A percentile compares a stretch with the other conserved stretches of the same genome.
phyloP scores from a whole-genome alignment of 2,329 filamentous ascomycete genomes.

The Neofusicoccum kwambonambiense region DNA sequence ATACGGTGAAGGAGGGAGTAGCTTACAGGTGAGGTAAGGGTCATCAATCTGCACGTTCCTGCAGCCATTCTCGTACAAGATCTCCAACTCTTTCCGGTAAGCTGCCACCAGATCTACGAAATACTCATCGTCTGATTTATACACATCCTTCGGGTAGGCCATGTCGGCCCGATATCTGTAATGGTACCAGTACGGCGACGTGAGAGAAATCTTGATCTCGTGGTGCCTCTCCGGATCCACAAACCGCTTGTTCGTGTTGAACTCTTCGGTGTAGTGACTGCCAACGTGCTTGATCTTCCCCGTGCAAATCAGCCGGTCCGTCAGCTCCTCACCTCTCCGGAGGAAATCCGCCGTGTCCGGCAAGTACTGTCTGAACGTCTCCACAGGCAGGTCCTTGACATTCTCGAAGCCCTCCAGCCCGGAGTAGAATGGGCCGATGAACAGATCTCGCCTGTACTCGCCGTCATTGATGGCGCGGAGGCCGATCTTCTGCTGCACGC shows the following conservation, averaged over 20 bases:
- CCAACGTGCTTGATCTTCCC: slow-evolving; percentile 59
- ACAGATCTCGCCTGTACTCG: slow-evolving; percentile 58
- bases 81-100: slow-evolving; percentile 48
- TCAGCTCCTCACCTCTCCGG: slow-evolving; percentile 54
- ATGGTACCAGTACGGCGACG: slow-evolving; percentile 69
- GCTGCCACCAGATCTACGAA: slow-evolving; percentile 48
- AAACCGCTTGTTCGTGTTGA: slow-evolving; percentile 58
- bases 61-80: slow-evolving; percentile 45
- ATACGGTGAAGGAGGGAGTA: not conserved
- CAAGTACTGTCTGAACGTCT: slow-evolving; percentile 57
- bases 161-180: slow-evolving; percentile 58
- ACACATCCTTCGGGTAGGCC: slow-evolving; percentile 46
- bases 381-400: slow-evolving; percentile 31
- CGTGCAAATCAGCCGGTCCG: slow-evolving; percentile 56
- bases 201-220: slow-evolving; percentile 67
- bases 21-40: slow-evolving; percentile 44
- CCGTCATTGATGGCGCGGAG: slow-evolving; percentile 66
- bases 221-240: slow-evolving; percentile 61
- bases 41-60: slow-evolving; percentile 52
- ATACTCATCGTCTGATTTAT: slow-evolving; percentile 48
- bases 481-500: slow-evolving; percentile 62
- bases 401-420: slow-evolving; percentile 56
- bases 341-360: slow-evolving; percentile 64
- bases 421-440: slow-evolving; percentile 58
- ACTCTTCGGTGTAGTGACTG: slow-evolving; percentile 58